Base-by-base conservation (phyloP, 352 stramenopile genomes). In the Phytophthora constricta region DNA sequence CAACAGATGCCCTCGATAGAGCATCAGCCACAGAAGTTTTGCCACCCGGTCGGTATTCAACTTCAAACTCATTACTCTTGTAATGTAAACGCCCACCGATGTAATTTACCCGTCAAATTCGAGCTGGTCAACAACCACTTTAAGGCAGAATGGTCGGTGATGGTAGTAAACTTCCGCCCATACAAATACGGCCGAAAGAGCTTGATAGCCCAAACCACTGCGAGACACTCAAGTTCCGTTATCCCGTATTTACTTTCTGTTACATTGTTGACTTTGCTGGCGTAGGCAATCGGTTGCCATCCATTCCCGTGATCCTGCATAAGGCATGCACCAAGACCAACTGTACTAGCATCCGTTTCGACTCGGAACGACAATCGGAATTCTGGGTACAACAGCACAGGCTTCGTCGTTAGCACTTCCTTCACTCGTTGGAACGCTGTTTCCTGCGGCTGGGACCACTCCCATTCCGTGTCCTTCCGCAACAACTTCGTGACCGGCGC, bases 21-120 rank as follows among this genome's bases (percentile, higher is more conserved):
- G 54, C 59, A 23, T 74, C 60, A 1, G 66, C 27, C 2, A 67
- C 66, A 0, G 58, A 37, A 22, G 69, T 70, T 1, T 34, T 26
- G 2, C 50, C 50, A 0, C 61, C 61, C 1, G 62, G 43, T 1
- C 33, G 26, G n/a, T 55, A 68, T n/a, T 34, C 43, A 8, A 72
- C 3, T n/a, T 53, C 20, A n/a, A 76, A 59, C 43, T 72, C 19
- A 46, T n/a, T 68, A 72, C n/a, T 72, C 56, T 22, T 72, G 68
- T 9, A 76, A 62, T 7, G 41, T 47, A 3, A 72, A 11, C n/a
- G 58, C 48, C 62, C 62, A 76, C 0, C 59, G 41, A 2, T 72
- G 58, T 16, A 72, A 28, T 16, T 25, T 19, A 5, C 39, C 39
- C 8, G 14, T 42, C 16, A 66, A 25, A 0, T 72, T 20, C 20